Conservation (phyloP, 2,329 filamentous ascomycete species). For the Ascosphaera apis region DNA sequence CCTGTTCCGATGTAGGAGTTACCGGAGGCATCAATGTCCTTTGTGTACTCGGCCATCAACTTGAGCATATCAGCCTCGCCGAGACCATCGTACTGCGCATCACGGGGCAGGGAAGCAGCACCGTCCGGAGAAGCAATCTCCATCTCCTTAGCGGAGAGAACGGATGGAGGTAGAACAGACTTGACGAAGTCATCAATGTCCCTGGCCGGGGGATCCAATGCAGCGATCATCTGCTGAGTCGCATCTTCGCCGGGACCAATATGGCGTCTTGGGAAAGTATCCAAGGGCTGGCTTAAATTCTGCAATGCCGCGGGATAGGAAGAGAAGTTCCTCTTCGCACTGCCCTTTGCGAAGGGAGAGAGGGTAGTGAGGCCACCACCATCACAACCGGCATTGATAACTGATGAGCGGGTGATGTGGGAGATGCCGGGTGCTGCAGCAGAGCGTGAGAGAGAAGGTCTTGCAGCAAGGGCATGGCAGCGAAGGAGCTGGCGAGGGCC, state of each 20-base stretch:
- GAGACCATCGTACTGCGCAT: constrained; percentile 21
- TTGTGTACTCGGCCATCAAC: constrained; percentile 17
- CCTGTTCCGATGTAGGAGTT: constrained; percentile 60
- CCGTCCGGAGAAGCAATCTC: constrained; percentile 28
- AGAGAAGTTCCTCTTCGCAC: too few species aligned
- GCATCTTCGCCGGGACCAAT: constrained; percentile 59
- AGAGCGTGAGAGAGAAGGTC: constrained; percentile 10
- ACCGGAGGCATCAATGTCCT: constrained; percentile 37
- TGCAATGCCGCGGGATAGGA: not conserved
- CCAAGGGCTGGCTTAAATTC: constrained; percentile 24
- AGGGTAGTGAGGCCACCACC: not conserved
- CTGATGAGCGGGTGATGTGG: constrained; percentile 2
- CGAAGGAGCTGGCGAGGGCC: constrained; percentile 6
- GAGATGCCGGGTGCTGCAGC: constrained; percentile 3
- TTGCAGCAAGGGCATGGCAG: constrained; percentile 12
- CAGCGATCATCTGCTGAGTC: constrained; percentile 54
- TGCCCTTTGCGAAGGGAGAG: not conserved
- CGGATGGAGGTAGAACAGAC: constrained; percentile 61
- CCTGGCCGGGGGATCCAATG: constrained; percentile 48
- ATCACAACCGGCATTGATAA: constrained; percentile 7
- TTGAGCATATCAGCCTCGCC: constrained; percentile 22
- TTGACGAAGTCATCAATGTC: constrained; percentile 63
- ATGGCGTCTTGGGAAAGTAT: constrained; percentile 55
- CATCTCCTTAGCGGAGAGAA: constrained; percentile 44
- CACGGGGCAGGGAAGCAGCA: constrained; percentile 16